A percentile compares a stretch with the other conserved stretches of the same genome.
Evolutionary conservation across 179 eudicot species (phyloP).

Genomic region (Beta macrorhiza): DNA sequence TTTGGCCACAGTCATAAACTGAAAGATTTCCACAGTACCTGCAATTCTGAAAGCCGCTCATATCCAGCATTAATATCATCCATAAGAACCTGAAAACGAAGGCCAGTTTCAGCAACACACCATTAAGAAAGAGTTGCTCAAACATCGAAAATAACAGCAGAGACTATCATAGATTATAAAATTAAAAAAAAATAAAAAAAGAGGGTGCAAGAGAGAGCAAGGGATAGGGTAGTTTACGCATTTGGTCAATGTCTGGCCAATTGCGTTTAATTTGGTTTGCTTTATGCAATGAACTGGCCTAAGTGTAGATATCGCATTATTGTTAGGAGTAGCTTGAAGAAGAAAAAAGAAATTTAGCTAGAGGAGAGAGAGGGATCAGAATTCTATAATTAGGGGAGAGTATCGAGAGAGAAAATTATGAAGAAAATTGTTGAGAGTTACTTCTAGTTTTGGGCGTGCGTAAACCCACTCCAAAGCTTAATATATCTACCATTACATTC

Average conservation of each 20-base stretch:
- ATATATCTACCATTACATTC: no score
- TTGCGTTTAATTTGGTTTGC: background rate
- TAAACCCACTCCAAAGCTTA: no score
- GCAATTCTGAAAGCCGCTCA: slow-evolving; percentile 91
- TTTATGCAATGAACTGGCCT: background rate
- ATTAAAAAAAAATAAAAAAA: background rate
- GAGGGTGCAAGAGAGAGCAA: background rate
- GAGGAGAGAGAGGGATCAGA: no score
- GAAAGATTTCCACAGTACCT: slow-evolving; percentile 44
- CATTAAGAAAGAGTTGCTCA: background rate
- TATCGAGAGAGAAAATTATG: no score
- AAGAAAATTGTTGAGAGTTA: no score
- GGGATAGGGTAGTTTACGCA: background rate
- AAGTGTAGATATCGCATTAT: no score
- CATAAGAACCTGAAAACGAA: slow-evolving; percentile 67
- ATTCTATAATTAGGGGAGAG: no score
- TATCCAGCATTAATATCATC: slow-evolving; percentile 94
- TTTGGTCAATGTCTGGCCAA: background rate
- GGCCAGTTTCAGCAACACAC: background rate
- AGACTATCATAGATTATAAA: background rate
- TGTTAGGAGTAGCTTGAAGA: no score
- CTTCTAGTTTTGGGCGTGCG: no score
- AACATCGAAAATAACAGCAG: background rate
- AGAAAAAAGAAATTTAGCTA: no score
- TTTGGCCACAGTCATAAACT: background rate